Conservation (phyloP, 257 asterid species). For the Solanum clarkiae region DNA sequence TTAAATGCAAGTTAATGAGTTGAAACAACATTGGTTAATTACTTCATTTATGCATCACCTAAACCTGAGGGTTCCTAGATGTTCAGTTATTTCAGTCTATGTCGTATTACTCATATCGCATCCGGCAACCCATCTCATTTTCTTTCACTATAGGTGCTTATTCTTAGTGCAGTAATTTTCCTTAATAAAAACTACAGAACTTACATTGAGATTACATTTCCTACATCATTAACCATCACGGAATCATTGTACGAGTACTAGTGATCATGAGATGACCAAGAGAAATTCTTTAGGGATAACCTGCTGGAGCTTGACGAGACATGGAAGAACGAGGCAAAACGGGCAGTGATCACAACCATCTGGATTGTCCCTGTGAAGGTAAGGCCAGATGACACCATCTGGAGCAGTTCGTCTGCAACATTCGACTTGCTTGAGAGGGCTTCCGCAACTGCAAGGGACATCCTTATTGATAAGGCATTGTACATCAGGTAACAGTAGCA, state of each 20-base stretch:
- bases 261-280: not conserved
- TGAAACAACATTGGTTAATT: not conserved
- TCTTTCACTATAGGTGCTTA: not conserved
- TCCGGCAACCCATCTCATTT: not conserved
- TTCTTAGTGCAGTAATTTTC: not conserved
- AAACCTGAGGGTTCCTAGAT: not conserved
- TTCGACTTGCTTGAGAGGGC: slow-evolving; percentile 85
- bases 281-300: slow-evolving; percentile 20
- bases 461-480: slow-evolving; percentile 87
- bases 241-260: not conserved
- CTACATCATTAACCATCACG: not conserved
- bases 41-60: not conserved
- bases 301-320: slow-evolving; percentile 93
- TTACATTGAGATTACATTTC: not conserved
- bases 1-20: not conserved
- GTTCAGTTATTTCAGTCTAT: not conserved
- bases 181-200: not conserved
- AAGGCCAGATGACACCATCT: slow-evolving; percentile 79
- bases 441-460: slow-evolving; percentile 82
- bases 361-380: slow-evolving; percentile 70
- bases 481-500: slow-evolving; percentile 71
- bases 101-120: not conserved
- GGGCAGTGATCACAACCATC: slow-evolving; percentile 98
- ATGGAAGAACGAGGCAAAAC: slow-evolving; percentile 91
- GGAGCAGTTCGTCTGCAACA: slow-evolving; percentile 81